Evolutionary conservation across 192 early-diverging fungal species (phyloP).

Genomic region (Coemansia sp.): DNA sequence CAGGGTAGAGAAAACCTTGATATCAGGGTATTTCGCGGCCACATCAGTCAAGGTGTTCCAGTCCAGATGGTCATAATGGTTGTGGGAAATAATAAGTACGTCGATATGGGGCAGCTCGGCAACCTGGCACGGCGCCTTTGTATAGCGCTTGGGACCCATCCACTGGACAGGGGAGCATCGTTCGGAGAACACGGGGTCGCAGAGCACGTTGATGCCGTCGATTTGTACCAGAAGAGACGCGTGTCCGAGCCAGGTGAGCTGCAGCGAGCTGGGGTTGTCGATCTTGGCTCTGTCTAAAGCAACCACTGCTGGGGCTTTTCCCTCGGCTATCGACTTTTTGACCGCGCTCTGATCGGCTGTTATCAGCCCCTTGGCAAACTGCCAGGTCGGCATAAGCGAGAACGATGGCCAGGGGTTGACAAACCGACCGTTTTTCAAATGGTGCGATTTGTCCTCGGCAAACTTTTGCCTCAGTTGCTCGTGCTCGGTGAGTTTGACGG

Average conservation of each 20-base stretch:
- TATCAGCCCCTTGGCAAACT: slow-evolving; percentile 18
- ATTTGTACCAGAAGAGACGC: slow-evolving; percentile 66
- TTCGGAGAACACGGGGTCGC: slow-evolving; percentile 72
- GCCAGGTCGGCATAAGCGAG: neutral
- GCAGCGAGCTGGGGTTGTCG: slow-evolving; percentile 17
- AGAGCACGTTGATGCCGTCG: slow-evolving; percentile 65
- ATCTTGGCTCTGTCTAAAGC: slow-evolving; percentile 23
- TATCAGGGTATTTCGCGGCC: slow-evolving; percentile 41
- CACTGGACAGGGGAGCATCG: slow-evolving; percentile 70
- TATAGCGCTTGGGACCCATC: slow-evolving; percentile 66
- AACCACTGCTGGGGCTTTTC: slow-evolving; percentile 25
- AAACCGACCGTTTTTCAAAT: slow-evolving; percentile 56
- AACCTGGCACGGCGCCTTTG: slow-evolving; percentile 61
- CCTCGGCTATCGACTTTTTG: slow-evolving; percentile 24
- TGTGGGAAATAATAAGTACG: slow-evolving; percentile 75
- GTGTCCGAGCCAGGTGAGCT: slow-evolving; percentile 62
- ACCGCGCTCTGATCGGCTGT: slow-evolving; percentile 14
- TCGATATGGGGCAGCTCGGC: slow-evolving; percentile 68
- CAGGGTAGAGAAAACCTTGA: slow-evolving; percentile 71
- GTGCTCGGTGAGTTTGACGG: neutral
- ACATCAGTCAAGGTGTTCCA: slow-evolving; percentile 60
- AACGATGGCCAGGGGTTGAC: slow-evolving; percentile 63
- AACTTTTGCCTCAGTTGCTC: slow-evolving; percentile 18
- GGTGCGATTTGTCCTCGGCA: slow-evolving; percentile 38
- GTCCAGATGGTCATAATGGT: slow-evolving; percentile 89